Conservation (phyloP, 345 rosid genomes). For the Eucalyptus viminalis region DNA sequence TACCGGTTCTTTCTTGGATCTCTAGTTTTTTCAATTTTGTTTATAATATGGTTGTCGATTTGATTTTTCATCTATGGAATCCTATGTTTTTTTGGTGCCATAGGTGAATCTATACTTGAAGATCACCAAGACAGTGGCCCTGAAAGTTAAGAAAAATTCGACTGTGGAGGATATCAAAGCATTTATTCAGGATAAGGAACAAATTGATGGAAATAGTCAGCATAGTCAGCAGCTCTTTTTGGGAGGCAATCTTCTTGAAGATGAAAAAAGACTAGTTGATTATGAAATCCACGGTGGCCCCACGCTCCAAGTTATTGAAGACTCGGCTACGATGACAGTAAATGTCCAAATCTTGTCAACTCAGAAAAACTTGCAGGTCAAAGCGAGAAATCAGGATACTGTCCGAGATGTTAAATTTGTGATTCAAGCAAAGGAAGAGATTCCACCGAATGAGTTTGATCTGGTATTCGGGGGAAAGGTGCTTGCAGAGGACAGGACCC, state of each 20-base stretch:
- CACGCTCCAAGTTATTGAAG: background rate
- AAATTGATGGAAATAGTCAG: background rate
- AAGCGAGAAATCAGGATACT: background rate
- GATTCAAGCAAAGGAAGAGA: background rate
- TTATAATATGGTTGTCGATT: background rate
- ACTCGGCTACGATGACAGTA: background rate
- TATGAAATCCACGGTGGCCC: background rate
- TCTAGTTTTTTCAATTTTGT: background rate
- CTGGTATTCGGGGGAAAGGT: background rate
- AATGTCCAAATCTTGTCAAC: background rate
- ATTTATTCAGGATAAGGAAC: constrained; percentile 5
- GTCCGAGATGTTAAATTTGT: background rate
- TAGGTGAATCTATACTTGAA: constrained; percentile 17
- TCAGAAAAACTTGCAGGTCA: background rate
- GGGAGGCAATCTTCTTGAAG: constrained; percentile 2
- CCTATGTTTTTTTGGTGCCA: background rate
- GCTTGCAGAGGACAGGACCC: background rate
- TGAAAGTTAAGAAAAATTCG: background rate
- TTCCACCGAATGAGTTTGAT: background rate
- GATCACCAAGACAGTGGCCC: constrained; percentile 9
- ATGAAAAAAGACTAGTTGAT: background rate
- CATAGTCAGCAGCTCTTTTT: constrained; percentile 1
- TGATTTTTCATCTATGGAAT: background rate
- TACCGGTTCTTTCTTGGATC: background rate
- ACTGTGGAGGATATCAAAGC: constrained; percentile 11